Conservation (phyloP, 2,329 filamentous ascomycete species). For the Fusarium torreyae region DNA sequence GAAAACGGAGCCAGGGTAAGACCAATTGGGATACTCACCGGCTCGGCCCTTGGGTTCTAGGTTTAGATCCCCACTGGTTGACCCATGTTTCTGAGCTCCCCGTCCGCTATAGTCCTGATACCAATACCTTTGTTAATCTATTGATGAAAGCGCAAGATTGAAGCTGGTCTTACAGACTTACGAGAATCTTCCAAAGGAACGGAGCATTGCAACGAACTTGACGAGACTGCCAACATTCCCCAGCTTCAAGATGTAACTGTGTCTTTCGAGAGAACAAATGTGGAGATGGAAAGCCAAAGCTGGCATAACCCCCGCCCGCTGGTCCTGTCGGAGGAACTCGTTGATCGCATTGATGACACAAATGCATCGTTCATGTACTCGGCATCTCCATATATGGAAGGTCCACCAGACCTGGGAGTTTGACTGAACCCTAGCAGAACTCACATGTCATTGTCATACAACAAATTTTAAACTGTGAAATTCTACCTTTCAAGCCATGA, state of each 20-base stretch:
- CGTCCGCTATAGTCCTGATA: neutral
- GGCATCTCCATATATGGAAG: slow-evolving; percentile 11
- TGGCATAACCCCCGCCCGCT: neutral
- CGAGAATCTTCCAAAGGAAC: no score
- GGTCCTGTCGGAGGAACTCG: neutral
- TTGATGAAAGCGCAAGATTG: no score
- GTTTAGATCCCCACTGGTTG: slow-evolving; percentile 5
- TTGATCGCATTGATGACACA: neutral
- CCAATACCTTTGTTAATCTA: rapidly evolving
- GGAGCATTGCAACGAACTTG: no score
- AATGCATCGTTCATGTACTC: slow-evolving; percentile 6
- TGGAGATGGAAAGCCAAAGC: neutral
- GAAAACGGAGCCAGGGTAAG: neutral
- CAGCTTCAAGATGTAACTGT: neutral
- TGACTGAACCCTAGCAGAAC: neutral
- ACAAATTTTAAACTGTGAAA: neutral
- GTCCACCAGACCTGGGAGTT: neutral
- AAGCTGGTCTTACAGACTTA: no score
- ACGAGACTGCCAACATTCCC: no score
- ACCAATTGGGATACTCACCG: slow-evolving; percentile 6
- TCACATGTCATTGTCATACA: neutral
- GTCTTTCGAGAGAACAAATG: neutral
- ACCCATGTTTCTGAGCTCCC: neutral
- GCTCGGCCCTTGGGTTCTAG: neutral
- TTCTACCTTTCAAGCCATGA: neutral